Conservation (phyloP, 805 yeast species). For the Pichia deserticola region DNA sequence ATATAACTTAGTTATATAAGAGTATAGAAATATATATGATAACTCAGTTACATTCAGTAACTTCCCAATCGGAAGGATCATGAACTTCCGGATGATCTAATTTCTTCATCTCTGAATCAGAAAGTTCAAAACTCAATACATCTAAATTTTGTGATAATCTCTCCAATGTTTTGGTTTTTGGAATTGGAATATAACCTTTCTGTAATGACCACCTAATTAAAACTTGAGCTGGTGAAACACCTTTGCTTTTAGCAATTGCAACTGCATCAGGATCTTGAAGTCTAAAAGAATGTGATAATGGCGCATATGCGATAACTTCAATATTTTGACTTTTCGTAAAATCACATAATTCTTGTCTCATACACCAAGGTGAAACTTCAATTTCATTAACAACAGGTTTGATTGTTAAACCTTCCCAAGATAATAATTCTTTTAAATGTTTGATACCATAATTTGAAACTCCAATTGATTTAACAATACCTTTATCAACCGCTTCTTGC, state of each 20-base stretch:
- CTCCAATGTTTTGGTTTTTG: constrained; percentile 48
- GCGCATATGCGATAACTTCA: constrained; percentile 70
- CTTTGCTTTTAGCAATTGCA: constrained; percentile 41
- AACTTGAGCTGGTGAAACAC: constrained; percentile 52
- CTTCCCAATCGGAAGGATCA: constrained; percentile 75
- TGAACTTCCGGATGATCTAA: constrained; percentile 48
- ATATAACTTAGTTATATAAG: too few relatives aligned
- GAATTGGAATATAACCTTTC: constrained; percentile 65
- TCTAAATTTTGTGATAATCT: constrained; percentile 51
- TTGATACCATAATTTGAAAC: constrained; percentile 65
- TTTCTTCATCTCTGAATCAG: constrained; percentile 32
- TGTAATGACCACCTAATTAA: constrained; percentile 66
- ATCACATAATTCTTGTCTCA: constrained; percentile 54
- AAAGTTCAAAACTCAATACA: constrained; percentile 43
- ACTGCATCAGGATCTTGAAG: constrained; percentile 47
- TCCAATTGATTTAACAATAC: constrained; percentile 60
- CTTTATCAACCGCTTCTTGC: constrained; percentile 60
- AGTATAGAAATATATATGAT: too few relatives aligned
- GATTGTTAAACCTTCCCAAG: constrained; percentile 45
- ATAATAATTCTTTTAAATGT: constrained; percentile 54
- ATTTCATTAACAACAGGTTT: constrained; percentile 75
- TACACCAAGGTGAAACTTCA: constrained; percentile 81
- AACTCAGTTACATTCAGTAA: constrained; percentile 28
- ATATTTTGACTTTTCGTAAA: constrained; percentile 51
- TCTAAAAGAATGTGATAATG: constrained; percentile 56